Base-by-base conservation (phyloP, 2,329 filamentous ascomycete genomes). In the Colletotrichum shisoi region DNA sequence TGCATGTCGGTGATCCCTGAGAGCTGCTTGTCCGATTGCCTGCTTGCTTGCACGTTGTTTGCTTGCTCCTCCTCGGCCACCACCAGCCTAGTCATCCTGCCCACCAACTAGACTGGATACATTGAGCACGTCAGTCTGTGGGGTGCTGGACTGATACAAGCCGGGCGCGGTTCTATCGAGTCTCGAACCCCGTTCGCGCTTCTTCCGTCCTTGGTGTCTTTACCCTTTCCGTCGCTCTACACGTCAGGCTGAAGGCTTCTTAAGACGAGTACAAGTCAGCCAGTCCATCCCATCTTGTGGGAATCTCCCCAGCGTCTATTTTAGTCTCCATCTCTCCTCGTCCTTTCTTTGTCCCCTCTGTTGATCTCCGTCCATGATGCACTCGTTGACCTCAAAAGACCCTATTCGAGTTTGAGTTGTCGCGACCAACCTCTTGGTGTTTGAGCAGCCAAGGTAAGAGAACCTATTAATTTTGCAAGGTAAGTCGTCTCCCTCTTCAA, bases 161-260 rank as follows among this genome's bases (percentile, higher is more conserved):
- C 56, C 54, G 34, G 65, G 49, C 54, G 54, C 62, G 34, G 53
- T 45, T 31, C 62, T 24, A 52, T 65, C 42, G 49, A 67, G 56
- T 56, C 54, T 64, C 62, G 54, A 68, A 65, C 48, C 45, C 54
- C 56, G 42, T 60, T 34, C 40, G 62, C 39, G 54, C 65, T 62
- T 57, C 34, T 39, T 64, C 21, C 49, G 48, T 57, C 44, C 52
- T 56, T 56, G 37, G 56, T 8, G 9, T 37, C 48, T 45, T 60
- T 67, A 60, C 65, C 65, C 39, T 59, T 65, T 68, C 65, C 65
- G 65, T 68, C 61, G 49, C 34, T 31, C 49, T 6, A 37, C 62
- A 56, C 49, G 37, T 60, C 39, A 37, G 37, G 19, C 48, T 44
- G 37, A 44, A 12, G 24, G 24, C 49, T 40, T 57, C 51, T 63